A percentile compares a stretch with the other conserved stretches of the same genome.
These are phyloP conservation scores for Fusarium chuoi DNA, from an alignment of 2,329 filamentous ascomycete species.

Conservation along the genomic window DNA sequence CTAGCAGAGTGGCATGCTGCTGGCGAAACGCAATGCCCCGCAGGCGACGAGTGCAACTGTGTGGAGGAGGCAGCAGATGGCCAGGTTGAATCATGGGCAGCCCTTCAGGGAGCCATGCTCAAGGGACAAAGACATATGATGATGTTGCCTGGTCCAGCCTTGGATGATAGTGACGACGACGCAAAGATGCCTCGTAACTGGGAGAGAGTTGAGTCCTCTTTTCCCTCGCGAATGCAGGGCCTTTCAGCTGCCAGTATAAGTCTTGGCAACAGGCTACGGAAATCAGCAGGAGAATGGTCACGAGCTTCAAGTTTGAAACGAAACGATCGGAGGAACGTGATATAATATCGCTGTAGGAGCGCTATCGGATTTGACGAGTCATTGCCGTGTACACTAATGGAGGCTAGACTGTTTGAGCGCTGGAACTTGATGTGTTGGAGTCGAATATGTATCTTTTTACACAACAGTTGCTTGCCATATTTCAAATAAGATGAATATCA, in stretches of 20 bases:
- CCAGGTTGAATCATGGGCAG: slow-evolving; percentile 70
- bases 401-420: slow-evolving; percentile 5
- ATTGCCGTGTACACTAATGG: not conserved
- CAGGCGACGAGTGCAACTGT: slow-evolving; percentile 73
- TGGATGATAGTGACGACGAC: slow-evolving; percentile 46
- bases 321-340: slow-evolving; percentile 40
- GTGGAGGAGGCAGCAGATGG: slow-evolving; percentile 65
- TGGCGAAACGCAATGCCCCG: slow-evolving; percentile 67
- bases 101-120: slow-evolving; percentile 53
- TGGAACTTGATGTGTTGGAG: not conserved
- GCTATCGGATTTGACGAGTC: slow-evolving; percentile 4
- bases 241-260: slow-evolving; percentile 57
- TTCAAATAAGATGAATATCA: not conserved
- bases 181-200: slow-evolving; percentile 40
- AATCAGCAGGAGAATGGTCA: slow-evolving; percentile 59
- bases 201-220: slow-evolving; percentile 43
- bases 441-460: not conserved
- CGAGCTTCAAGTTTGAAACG: slow-evolving; percentile 55
- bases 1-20: slow-evolving; percentile 68
- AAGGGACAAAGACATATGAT: slow-evolving; percentile 44
- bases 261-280: slow-evolving; percentile 60
- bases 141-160: slow-evolving; percentile 45
- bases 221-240: slow-evolving; percentile 39
- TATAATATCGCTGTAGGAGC: not conserved
- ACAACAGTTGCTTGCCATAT: not conserved